These are phyloP conservation scores for Harringtonia aguacate DNA, from an alignment of 2,329 filamentous ascomycete genomes.

Conservation along the genomic window DNA sequence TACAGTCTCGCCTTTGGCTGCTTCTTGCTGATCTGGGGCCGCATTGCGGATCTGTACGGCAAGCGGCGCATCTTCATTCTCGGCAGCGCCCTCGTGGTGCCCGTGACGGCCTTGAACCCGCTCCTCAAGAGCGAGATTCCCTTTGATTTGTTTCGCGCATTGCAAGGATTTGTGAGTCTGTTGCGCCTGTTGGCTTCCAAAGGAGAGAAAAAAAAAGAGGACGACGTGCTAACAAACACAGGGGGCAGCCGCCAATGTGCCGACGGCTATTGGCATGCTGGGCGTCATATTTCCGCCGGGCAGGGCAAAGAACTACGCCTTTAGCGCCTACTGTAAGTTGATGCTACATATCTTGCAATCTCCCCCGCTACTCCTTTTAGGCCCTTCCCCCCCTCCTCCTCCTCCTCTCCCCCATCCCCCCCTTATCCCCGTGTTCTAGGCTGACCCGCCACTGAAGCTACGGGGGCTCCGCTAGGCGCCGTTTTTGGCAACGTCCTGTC, in stretches of 20 bases:
- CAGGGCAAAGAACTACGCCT: conserved; percentile 59
- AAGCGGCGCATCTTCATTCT: conserved; percentile 53
- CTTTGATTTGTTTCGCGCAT: conserved; percentile 53
- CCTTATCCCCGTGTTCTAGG: no score
- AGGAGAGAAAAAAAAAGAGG: no score
- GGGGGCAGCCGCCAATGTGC: conserved; percentile 58
- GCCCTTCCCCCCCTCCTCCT: no score
- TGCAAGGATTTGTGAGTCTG: conserved; percentile 48
- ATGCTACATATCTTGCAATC: neutral
- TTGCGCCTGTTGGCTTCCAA: no score
- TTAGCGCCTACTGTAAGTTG: conserved; percentile 44
- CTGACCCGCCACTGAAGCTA: conserved; percentile 25
- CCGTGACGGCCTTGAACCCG: conserved; percentile 46
- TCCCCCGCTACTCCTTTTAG: neutral
- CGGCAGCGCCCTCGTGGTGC: conserved; percentile 51
- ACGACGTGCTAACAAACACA: no score
- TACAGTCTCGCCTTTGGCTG: conserved; percentile 56
- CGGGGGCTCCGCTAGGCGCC: conserved; percentile 52
- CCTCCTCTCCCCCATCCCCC: no score
- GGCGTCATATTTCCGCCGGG: conserved; percentile 56
- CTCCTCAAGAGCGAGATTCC: conserved; percentile 57
- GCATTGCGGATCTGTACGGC: conserved; percentile 58
- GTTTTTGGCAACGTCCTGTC: conserved; percentile 54
- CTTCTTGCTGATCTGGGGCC: conserved; percentile 55
- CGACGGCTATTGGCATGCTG: conserved; percentile 59